Evolutionary conservation across 352 stramenopile genomes (phyloP).

Genomic region (Globisporangium emineosum): DNA sequence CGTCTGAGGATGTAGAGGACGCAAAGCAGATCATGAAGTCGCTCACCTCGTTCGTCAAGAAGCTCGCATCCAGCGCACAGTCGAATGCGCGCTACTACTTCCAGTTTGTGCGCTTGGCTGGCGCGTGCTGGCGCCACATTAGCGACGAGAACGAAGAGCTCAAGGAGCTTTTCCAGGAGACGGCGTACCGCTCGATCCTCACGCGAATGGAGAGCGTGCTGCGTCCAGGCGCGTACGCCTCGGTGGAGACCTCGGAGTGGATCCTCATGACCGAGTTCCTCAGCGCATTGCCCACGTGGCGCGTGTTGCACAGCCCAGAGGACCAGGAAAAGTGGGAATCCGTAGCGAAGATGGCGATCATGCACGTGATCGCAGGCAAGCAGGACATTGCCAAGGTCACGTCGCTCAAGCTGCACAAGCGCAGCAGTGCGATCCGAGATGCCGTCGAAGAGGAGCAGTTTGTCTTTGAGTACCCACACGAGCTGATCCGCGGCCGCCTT

Average conservation of each 20-base stretch:
- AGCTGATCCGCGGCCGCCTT: slow-evolving; percentile 38
- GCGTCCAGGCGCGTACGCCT: slow-evolving; percentile 24
- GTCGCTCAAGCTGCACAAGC: slow-evolving; percentile 51
- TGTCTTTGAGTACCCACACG: slow-evolving; percentile 39
- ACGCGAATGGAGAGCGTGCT: slow-evolving; percentile 30
- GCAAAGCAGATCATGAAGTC: slow-evolving; percentile 3
- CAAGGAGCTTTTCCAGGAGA: slow-evolving; percentile 25
- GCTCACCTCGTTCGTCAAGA: slow-evolving; percentile 19
- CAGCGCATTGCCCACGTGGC: slow-evolving; percentile 25
- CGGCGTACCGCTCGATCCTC: slow-evolving; percentile 28
- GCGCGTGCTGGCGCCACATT: slow-evolving; percentile 19
- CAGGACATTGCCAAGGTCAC: slow-evolving; percentile 47
- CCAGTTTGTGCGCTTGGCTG: slow-evolving; percentile 17
- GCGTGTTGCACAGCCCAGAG: slow-evolving; percentile 19
- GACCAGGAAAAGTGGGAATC: slow-evolving; percentile 58
- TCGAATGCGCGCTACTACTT: slow-evolving; percentile 23
- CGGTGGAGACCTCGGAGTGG: slow-evolving; percentile 43
- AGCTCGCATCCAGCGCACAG: slow-evolving; percentile 15
- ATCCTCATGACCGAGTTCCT: slow-evolving; percentile 36
- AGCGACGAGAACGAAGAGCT: background rate
- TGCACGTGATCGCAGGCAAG: slow-evolving; percentile 60
- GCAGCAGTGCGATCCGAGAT: slow-evolving; percentile 28
- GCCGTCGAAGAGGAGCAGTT: slow-evolving; percentile 36
- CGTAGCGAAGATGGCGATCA: slow-evolving; percentile 44
- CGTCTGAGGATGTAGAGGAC: background rate